Base-by-base conservation (phyloP, 352 stramenopile species). In the Thalassiosira pacifica region DNA sequence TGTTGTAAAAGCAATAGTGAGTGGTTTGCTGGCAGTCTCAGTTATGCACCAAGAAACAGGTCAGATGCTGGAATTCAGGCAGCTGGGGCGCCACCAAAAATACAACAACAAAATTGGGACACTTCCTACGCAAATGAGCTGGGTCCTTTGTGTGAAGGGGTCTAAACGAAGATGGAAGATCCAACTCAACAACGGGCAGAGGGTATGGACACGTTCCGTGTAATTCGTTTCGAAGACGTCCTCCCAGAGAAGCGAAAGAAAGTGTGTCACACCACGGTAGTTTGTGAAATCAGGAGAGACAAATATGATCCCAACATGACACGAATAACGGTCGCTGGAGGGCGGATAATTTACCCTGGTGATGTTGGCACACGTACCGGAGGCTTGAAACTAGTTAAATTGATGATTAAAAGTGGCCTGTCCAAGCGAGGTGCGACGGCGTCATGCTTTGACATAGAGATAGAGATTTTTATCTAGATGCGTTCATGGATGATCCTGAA, bases 381-480 rank as follows among this genome's bases (percentile, higher is more conserved):
- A 42, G 53, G 57, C 5, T 34, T 74, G 26, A 48, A 87, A 32
- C 67, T 90, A 0, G 19, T 59, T 34, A 83, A 78, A 57, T 19
- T 83, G 0, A 59, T 78, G 0, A 27, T 83, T 55, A 83, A 83
- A 37, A 83, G 76, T 27, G 40, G 70, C n/a, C 63, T 83, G 18
- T 83, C 65, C 5, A 61, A n/a, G 6, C 34, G 37, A 32, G 53
- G 26, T 19, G 52, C 48, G 1, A 42, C n/a, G n/a, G 70, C 71
- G 40, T 31, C 26, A 13, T 45, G 45, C 18, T 73, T 63, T 10
- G 65, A 77, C 40, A 65, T 71, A 22, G 77, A 75, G 31, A 68
- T n/a, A n/a, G n/a, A n/a, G n/a, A 88, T 24, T 67, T 76, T 27
- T 76, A 76, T 32, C 52, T 76, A 9, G 29, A 26, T 5, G 68